Percentiles rank a stretch among this genome's conserved stretches.
phyloP scores from a whole-genome alignment of 1,284 basidiomycete species.

The Athelia psychrophila region DNA sequence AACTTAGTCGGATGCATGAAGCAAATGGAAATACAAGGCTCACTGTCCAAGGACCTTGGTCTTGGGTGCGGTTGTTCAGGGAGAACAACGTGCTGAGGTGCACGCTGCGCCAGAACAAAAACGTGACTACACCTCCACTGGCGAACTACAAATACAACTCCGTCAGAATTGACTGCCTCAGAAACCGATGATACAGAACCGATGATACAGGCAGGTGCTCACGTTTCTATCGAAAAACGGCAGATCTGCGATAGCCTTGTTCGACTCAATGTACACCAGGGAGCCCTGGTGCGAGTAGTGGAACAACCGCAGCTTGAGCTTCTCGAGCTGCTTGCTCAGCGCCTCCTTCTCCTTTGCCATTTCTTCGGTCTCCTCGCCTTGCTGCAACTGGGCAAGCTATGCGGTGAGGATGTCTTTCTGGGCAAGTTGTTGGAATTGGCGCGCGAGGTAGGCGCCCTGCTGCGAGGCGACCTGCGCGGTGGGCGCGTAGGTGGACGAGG shows the following conservation, averaged over 20 bases:
- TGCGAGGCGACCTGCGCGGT: conserved; percentile 95
- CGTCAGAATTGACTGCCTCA: conserved; percentile 30
- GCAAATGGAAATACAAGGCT: conserved; percentile 34
- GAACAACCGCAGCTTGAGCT: conserved; percentile 81
- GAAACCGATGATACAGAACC: too few relatives aligned
- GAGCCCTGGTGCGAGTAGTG: conserved; percentile 92
- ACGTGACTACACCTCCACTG: conserved; percentile 67
- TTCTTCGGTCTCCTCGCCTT: conserved; percentile 23
- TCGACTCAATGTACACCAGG: conserved; percentile 86
- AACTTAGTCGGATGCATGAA: neutral
- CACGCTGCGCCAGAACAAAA: conserved; percentile 80
- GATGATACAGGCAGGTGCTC: conserved; percentile 20
- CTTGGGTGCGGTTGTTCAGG: conserved; percentile 82
- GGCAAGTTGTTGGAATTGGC: conserved; percentile 77
- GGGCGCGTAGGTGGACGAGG: conserved; percentile 88
- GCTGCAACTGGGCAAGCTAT: conserved; percentile 43
- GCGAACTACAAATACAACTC: conserved; percentile 59
- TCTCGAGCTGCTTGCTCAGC: conserved; percentile 63
- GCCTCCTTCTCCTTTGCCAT: conserved; percentile 43
- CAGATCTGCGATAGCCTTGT: conserved; percentile 93
- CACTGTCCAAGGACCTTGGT: conserved; percentile 91
- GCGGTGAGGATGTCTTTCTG: conserved; percentile 70
- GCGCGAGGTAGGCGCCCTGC: conserved; percentile 90
- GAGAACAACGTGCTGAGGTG: conserved; percentile 91
- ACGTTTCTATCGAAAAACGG: conserved; percentile 87